Percentiles rank a stretch among this genome's conserved stretches.
These are phyloP conservation scores for Lachancea thermotolerans DNA, from an alignment of 805 yeast genomes.

Conservation along the genomic window DNA sequence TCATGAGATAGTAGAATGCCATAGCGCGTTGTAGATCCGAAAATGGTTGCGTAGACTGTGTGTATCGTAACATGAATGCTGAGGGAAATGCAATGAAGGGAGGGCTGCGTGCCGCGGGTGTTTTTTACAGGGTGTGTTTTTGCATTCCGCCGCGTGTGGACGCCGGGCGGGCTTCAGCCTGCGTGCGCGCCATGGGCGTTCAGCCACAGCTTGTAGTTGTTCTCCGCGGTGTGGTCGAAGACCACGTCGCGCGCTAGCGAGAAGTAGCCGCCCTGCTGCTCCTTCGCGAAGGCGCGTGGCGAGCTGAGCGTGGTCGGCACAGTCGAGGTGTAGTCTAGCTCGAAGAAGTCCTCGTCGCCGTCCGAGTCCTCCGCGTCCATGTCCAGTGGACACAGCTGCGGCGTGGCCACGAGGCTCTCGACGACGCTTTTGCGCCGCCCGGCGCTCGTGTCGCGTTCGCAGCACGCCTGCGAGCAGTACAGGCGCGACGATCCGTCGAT, in stretches of 20 bases:
- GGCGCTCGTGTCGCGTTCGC: slow-evolving; percentile 8
- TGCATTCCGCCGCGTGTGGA: too few species aligned
- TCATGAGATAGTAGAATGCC: background rate
- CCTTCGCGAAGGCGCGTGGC: slow-evolving; percentile 3
- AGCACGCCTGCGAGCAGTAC: slow-evolving; percentile 26
- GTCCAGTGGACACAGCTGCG: slow-evolving; percentile 10
- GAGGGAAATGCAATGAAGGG: background rate
- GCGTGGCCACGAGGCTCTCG: slow-evolving; percentile 10
- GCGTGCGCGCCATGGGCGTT: slow-evolving; percentile 5
- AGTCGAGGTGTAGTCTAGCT: slow-evolving; percentile 7
- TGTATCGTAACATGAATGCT: background rate
- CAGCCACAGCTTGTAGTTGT: slow-evolving; percentile 29
- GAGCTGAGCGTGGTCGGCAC: slow-evolving; percentile 8
- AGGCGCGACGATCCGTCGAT: slow-evolving; percentile 16
- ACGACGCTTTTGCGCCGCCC: slow-evolving; percentile 9
- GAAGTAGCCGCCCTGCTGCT: slow-evolving; percentile 4
- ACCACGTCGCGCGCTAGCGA: slow-evolving; percentile 3
- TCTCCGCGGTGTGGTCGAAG: slow-evolving; percentile 27
- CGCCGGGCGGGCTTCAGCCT: too few species aligned
- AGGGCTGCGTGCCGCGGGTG: background rate
- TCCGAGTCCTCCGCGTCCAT: slow-evolving; percentile 6
- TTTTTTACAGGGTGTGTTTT: too few species aligned
- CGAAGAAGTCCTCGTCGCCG: slow-evolving; percentile 6
- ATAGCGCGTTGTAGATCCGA: background rate
- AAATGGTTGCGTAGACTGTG: background rate